Conservation (phyloP, 768 basidiomycete species). For the Psilocybe cubensis region DNA sequence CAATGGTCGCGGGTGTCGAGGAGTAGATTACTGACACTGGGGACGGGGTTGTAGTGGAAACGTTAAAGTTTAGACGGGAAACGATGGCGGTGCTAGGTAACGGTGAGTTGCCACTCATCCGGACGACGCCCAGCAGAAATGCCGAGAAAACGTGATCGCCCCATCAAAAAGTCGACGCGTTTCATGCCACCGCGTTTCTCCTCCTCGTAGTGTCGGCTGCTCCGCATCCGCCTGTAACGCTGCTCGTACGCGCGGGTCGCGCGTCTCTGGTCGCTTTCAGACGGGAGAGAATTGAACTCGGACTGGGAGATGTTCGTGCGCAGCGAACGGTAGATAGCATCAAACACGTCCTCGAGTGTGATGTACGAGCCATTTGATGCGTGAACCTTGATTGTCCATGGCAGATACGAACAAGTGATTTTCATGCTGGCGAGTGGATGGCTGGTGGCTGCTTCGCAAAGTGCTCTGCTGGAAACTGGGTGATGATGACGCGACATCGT, state of each 20-base stretch:
- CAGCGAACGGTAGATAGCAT: slow-evolving; percentile 25
- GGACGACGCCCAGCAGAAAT: slow-evolving; percentile 29
- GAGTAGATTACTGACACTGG: neutral
- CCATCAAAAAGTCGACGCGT: slow-evolving; percentile 62
- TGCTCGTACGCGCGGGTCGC: slow-evolving; percentile 51
- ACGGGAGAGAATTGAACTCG: slow-evolving; percentile 47
- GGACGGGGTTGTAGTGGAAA: neutral
- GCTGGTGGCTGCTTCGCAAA: slow-evolving; percentile 36
- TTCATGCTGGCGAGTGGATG: slow-evolving; percentile 32
- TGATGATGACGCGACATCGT: slow-evolving; percentile 25
- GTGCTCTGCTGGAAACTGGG: slow-evolving; percentile 24
- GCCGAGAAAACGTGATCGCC: slow-evolving; percentile 47
- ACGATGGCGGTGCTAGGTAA: slow-evolving; percentile 6
- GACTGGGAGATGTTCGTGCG: slow-evolving; percentile 26
- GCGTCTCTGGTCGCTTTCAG: slow-evolving; percentile 33
- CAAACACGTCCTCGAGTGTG: slow-evolving; percentile 40
- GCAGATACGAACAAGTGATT: slow-evolving; percentile 32
- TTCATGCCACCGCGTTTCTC: slow-evolving; percentile 58
- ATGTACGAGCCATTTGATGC: slow-evolving; percentile 30
- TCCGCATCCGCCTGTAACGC: slow-evolving; percentile 43
- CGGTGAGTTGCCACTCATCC: slow-evolving; percentile 14
- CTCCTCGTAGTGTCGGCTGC: slow-evolving; percentile 36
- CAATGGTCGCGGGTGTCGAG: neutral
- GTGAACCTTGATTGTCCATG: slow-evolving; percentile 39
- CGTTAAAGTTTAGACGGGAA: neutral